phyloP scores from a whole-genome alignment of 345 rosid genomes.

The Sapria himalayana region DNA sequence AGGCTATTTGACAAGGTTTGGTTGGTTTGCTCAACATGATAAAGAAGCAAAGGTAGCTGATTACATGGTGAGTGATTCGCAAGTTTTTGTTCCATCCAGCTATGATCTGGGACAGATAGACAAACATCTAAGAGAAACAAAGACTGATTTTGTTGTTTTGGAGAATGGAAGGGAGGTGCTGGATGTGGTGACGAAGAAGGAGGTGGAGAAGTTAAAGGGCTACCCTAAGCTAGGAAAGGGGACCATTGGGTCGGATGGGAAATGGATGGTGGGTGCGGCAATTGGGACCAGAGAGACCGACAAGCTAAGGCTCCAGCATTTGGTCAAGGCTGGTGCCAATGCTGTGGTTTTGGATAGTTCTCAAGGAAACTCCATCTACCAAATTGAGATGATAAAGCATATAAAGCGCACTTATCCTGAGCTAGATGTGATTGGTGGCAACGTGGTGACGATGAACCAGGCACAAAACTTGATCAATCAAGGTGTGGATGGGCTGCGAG shows the following conservation, averaged over 20 bases:
- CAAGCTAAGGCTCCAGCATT: constrained; percentile 55
- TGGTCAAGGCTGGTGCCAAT: constrained; percentile 49
- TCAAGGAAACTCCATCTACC: constrained; percentile 76
- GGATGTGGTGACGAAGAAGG: constrained; percentile 46
- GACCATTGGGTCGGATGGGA: constrained; percentile 46
- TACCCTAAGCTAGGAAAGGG: constrained; percentile 52
- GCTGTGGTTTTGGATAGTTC: constrained; percentile 76
- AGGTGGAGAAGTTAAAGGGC: constrained; percentile 47
- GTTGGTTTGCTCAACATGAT: constrained; percentile 25
- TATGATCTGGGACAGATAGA: constrained; percentile 35
- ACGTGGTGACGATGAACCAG: constrained; percentile 69
- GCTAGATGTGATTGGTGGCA: constrained; percentile 78
- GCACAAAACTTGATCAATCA: constrained; percentile 72
- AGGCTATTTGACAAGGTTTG: constrained; percentile 44
- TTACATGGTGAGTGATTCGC: constrained; percentile 26
- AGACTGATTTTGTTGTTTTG: constrained; percentile 32
- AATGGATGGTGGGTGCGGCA: constrained; percentile 89
- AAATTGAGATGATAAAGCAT: constrained; percentile 73
- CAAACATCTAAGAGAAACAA: constrained; percentile 19
- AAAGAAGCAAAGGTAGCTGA: constrained; percentile 36
- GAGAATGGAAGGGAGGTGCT: constrained; percentile 39
- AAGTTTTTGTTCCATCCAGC: constrained; percentile 28
- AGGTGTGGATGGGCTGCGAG: constrained; percentile 68
- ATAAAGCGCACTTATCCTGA: constrained; percentile 44
- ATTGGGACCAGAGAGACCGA: constrained; percentile 68